Evolutionary conservation across 441 rosid species (phyloP).

Genomic region (Populus hybrid): DNA sequence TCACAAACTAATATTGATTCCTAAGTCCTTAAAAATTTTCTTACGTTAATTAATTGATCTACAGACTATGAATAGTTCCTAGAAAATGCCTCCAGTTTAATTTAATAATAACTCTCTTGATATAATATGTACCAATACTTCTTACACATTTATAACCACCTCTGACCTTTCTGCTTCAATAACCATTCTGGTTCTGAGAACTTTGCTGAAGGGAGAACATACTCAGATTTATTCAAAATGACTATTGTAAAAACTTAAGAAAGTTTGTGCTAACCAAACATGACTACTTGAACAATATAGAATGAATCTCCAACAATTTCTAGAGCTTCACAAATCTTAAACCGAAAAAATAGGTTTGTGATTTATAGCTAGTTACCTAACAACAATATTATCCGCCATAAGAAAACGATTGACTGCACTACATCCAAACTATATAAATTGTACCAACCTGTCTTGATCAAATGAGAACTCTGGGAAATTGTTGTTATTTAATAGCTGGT

Average conservation of each 20-base stretch:
- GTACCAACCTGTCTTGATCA: constrained; percentile 40
- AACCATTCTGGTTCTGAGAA: no score
- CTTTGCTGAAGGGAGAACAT: background rate
- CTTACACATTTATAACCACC: no score
- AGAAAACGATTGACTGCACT: background rate
- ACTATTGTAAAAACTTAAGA: background rate
- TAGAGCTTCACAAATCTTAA: background rate
- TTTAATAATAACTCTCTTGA: no score
- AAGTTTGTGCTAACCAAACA: background rate
- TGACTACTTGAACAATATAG: background rate
- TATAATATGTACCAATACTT: no score
- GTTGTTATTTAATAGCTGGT: constrained; percentile 26
- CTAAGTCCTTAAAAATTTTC: no score
- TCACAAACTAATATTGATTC: no score
- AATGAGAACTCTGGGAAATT: constrained; percentile 37
- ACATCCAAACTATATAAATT: background rate
- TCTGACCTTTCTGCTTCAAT: no score
- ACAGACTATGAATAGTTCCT: no score
- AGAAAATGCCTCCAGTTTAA: no score
- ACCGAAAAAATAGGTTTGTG: background rate
- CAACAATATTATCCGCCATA: background rate
- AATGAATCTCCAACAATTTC: background rate
- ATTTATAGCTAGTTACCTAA: background rate
- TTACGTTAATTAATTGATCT: no score
- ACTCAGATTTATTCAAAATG: background rate